These are phyloP conservation scores for Aspergillus heteromorphus DNA, from an alignment of 495 filamentous ascomycete genomes.

Conservation along the genomic window DNA sequence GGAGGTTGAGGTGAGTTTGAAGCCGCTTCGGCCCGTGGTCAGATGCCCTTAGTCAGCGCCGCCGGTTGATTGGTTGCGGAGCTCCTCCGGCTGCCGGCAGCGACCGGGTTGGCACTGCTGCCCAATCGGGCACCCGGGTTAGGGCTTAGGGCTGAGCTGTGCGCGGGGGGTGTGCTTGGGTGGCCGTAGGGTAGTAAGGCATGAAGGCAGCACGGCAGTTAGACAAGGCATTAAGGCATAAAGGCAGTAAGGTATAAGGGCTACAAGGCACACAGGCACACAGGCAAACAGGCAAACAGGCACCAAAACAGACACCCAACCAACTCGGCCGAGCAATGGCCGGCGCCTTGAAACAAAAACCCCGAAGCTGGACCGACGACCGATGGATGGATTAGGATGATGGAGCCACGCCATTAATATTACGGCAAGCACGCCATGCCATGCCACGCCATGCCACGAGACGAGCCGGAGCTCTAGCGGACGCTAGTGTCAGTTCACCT, in stretches of 20 bases:
- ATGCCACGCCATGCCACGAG: background rate
- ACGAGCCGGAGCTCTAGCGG: background rate
- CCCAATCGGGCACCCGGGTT: slow-evolving; percentile 31
- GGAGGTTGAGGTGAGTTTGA: slow-evolving; percentile 45
- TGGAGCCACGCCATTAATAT: too few species aligned
- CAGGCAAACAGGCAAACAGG: too few species aligned
- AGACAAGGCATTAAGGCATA: too few species aligned
- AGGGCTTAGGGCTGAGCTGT: slow-evolving; percentile 12
- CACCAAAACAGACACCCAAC: too few species aligned
- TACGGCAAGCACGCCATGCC: background rate
- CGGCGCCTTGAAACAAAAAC: too few species aligned
- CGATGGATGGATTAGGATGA: background rate
- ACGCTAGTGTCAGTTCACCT: background rate
- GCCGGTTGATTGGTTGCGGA: slow-evolving; percentile 29
- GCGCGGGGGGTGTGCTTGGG: background rate
- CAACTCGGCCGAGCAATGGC: too few species aligned
- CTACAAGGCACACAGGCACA: too few species aligned
- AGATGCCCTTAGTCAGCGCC: slow-evolving; percentile 31
- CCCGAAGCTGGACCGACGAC: background rate
- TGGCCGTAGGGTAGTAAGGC: background rate
- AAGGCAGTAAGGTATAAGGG: too few species aligned
- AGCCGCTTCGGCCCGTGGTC: slow-evolving; percentile 41
- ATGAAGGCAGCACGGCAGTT: too few species aligned
- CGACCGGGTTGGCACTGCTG: slow-evolving; percentile 18
- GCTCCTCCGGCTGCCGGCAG: slow-evolving; percentile 14